Conservation (phyloP, 2,329 filamentous ascomycete species). For the Aspergillus arachidicola region DNA sequence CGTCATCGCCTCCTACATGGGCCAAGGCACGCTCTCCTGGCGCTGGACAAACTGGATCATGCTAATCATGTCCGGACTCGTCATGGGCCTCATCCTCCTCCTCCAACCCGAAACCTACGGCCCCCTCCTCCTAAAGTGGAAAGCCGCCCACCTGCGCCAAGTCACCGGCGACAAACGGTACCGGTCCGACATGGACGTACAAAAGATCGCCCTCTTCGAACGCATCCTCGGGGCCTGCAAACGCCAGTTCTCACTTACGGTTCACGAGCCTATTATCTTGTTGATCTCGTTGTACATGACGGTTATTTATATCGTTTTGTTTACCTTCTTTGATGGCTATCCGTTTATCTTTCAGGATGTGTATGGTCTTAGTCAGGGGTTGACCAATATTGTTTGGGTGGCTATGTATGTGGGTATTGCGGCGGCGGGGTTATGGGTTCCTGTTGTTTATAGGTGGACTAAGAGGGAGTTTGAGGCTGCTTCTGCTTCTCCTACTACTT, state of each 20-base stretch:
- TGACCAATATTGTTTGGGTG: constrained; percentile 54
- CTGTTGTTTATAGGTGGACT: constrained; percentile 50
- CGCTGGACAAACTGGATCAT: constrained; percentile 52
- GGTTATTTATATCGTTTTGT: constrained; percentile 35
- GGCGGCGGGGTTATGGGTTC: constrained; percentile 43
- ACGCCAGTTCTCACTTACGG: constrained; percentile 29
- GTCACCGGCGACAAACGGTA: constrained; percentile 50
- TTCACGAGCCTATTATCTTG: constrained; percentile 15
- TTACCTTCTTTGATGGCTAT: constrained; percentile 48
- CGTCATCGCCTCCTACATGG: constrained; percentile 20
- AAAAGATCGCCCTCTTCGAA: background rate
- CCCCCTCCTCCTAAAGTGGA: constrained; percentile 48
- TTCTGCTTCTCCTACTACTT: background rate
- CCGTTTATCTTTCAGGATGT: constrained; percentile 54
- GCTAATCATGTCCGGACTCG: constrained; percentile 38
- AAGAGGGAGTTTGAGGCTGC: constrained; percentile 48
- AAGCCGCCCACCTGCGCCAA: constrained; percentile 41
- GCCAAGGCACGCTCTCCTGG: constrained; percentile 14
- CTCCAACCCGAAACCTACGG: constrained; percentile 55
- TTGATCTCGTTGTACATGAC: constrained; percentile 31
- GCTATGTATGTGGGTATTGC: constrained; percentile 51
- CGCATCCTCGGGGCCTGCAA: constrained; percentile 7
- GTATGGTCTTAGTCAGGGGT: constrained; percentile 49
- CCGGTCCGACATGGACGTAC: constrained; percentile 41
- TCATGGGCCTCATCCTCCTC: constrained; percentile 41